These are phyloP conservation scores for Pseudocercospora eumusae DNA, from an alignment of 2,329 filamentous ascomycete species.

Conservation along the genomic window DNA sequence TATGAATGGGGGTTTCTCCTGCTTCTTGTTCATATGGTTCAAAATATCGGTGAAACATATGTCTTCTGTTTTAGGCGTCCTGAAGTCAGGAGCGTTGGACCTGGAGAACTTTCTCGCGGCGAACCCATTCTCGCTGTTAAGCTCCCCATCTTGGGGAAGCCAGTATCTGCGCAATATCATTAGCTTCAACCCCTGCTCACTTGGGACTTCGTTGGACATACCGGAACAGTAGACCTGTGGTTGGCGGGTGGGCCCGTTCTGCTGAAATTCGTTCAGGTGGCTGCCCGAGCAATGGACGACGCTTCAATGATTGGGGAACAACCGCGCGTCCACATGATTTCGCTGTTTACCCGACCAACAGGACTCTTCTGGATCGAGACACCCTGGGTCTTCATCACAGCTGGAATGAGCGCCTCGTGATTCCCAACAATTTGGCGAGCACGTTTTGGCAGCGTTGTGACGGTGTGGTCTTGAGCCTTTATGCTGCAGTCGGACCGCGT, in stretches of 20 bases:
- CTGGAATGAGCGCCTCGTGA: too few species aligned
- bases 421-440: too few species aligned
- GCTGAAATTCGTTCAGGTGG: neutral
- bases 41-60: neutral
- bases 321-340: too few species aligned
- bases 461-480: too few species aligned
- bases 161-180: neutral
- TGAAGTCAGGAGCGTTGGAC: neutral
- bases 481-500: too few species aligned
- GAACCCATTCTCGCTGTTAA: conserved; percentile 6
- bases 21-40: neutral
- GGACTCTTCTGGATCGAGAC: too few species aligned
- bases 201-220: neutral
- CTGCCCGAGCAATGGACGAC: too few species aligned
- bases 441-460: too few species aligned
- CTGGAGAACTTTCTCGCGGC: conserved; percentile 4
- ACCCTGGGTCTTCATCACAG: too few species aligned
- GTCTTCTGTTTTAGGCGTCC: neutral
- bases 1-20: conserved; percentile 18
- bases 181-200: neutral
- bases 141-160: neutral
- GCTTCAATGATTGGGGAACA: too few species aligned
- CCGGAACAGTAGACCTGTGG: neutral
- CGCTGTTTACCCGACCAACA: too few species aligned
- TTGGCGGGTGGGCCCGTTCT: neutral